These are phyloP conservation scores for Zoysia matrella DNA, from an alignment of 202 grass and related monocot species.

Conservation along the genomic window DNA sequence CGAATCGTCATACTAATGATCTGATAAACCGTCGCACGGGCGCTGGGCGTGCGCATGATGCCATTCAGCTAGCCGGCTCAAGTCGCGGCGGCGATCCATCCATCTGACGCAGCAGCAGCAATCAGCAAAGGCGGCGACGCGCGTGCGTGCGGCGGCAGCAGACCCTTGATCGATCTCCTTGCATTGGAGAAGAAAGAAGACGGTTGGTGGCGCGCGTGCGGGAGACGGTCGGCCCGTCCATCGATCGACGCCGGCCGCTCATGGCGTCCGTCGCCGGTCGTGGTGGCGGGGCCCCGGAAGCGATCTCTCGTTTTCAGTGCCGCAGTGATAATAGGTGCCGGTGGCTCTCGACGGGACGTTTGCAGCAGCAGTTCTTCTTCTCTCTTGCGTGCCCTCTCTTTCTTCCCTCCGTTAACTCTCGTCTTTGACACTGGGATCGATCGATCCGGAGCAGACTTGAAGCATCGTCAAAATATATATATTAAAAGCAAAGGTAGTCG, in stretches of 20 bases:
- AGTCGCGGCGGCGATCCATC: not conserved
- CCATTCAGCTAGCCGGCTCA: not conserved
- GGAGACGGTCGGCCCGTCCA: not conserved
- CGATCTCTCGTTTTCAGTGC: slow-evolving; percentile 16
- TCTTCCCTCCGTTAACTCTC: not conserved
- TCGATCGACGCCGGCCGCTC: not conserved
- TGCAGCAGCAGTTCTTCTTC: not conserved
- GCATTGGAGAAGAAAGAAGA: not conserved
- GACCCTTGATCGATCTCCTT: not conserved
- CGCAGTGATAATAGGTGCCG: not conserved
- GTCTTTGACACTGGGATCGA: not conserved
- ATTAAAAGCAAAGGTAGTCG: no score
- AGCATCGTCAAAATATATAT: slow-evolving; percentile 19
- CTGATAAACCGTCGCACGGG: not conserved
- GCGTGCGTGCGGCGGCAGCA: not conserved
- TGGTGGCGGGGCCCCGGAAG: not conserved
- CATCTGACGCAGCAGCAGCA: not conserved
- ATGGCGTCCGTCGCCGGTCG: not conserved
- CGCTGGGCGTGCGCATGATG: not conserved
- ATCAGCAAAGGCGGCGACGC: not conserved
- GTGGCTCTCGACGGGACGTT: not conserved
- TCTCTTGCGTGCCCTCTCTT: not conserved
- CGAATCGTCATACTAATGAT: not conserved
- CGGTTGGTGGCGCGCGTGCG: not conserved
- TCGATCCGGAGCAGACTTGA: not conserved